Base-by-base conservation (phyloP, 176 grass and related monocot species). In the Triticum aestivum region DNA sequence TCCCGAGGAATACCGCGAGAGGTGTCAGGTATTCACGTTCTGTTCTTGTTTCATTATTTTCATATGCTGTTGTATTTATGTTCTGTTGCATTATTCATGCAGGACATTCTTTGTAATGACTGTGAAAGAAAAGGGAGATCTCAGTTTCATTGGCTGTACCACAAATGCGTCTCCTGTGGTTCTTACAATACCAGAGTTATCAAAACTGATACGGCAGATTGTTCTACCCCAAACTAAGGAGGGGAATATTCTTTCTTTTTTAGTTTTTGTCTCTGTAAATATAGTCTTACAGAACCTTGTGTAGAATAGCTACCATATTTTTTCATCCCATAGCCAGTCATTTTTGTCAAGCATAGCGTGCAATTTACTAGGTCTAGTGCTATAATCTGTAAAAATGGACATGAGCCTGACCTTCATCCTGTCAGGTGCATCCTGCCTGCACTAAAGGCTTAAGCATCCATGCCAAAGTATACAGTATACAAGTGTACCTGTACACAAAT, bases 141-240 rank as follows among this genome's bases (percentile, higher is more conserved):
- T 86, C 85, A 79, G 49, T 99, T 99, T 88, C 97, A 99, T 54
- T 99, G 97, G 97, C 85, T 99, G 33, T 99, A 99, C 83, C 97
- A 99, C 61, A 99, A 99, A 85, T 99, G 97, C 66, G 38, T 87
- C 37, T 87, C 64, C 13, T 99, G 97, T 82, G 90, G 94, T 69
- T 99, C 97, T 14, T 99, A 99, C 76, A 99, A 99, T 75, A 99
- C 97, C 30, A 94, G 97, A 69, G 94, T 99, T 30, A 97, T 99
- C 66, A 99, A 99, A 81, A 91, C 85, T 61, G 94, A 96, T 47
- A 75, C 96, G 27, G 73, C 81, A 62, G 84, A 86, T 76, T 97
- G 92, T 87, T 93, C 94, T 27, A 87, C 85, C 41, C 82, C 87
- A 66, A 88, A 87, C 58, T 82, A 90, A 49, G 49, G 82, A 38